Conservation (phyloP, 495 filamentous ascomycete species). For the Corynascus novoguineensis region DNA sequence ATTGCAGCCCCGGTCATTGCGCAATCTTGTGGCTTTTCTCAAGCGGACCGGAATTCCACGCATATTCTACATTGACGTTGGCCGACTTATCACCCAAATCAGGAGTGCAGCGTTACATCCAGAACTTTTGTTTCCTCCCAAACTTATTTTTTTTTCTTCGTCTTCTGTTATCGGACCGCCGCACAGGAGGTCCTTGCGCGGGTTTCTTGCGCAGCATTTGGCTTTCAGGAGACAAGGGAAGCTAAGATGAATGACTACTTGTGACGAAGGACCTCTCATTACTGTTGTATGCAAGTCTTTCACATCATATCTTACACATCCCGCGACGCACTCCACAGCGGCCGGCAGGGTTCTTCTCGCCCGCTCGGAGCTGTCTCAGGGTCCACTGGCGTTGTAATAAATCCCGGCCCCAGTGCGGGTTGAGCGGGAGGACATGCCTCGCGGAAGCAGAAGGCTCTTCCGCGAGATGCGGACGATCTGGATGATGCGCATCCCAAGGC, state of each 20-base stretch:
- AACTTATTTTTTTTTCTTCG: not conserved
- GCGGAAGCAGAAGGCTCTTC: constrained; percentile 16
- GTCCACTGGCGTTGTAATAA: not conserved
- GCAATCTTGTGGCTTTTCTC: not conserved
- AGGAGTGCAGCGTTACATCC: not conserved
- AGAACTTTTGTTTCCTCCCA: not conserved
- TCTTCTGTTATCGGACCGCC: not conserved
- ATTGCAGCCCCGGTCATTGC: not conserved
- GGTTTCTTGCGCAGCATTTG: not conserved
- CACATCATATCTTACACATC: not conserved
- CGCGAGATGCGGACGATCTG: constrained; percentile 15
- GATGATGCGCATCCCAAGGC: constrained; percentile 8
- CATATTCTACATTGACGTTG: not conserved
- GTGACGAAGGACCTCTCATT: too few relatives aligned
- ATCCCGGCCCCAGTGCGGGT: not conserved
- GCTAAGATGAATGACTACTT: too few relatives aligned
- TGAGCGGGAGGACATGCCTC: constrained; percentile 7
- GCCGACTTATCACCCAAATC: not conserved
- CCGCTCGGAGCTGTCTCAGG: not conserved
- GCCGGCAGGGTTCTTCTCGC: not conserved
- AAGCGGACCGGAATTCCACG: not conserved
- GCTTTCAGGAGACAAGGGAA: not conserved
- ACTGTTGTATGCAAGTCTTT: not conserved
- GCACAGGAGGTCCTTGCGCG: not conserved
- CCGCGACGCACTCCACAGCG: not conserved